Percentiles rank a stretch among this genome's conserved stretches.
Conservation (phyloP, 1,284 basidiomycete genomes). For the Rhodotorula glutinis region DNA sequence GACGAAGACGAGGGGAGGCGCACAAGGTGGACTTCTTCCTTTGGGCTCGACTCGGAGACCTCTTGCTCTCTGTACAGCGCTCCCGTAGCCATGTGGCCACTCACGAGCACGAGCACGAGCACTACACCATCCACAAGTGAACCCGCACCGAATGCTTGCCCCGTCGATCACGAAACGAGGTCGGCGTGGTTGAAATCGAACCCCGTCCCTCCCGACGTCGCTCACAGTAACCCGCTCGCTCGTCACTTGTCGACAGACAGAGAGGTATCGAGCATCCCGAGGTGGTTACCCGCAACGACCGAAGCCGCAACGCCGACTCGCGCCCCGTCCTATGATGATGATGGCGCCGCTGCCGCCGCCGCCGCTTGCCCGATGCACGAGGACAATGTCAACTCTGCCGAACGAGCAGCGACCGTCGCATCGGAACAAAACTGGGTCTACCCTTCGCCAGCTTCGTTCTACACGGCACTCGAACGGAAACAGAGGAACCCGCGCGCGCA, state of each 20-base stretch:
- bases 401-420: conserved; percentile 44
- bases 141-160: conserved; percentile 28
- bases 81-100: conserved; percentile 8
- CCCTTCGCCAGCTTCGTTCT: conserved; percentile 97
- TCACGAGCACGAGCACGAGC: not conserved
- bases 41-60: too few species aligned
- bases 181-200: conserved; percentile 48
- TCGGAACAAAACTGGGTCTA: conserved; percentile 84
- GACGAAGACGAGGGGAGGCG: not conserved
- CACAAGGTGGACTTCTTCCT: too few species aligned
- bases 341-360: conserved; percentile 2
- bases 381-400: conserved; percentile 13
- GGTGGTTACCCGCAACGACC: conserved; percentile 44
- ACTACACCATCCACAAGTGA: not conserved
- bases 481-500: conserved; percentile 68
- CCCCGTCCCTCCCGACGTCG: conserved; percentile 25
- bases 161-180: conserved; percentile 49
- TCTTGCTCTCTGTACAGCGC: not conserved
- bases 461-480: conserved; percentile 89
- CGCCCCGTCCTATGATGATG: conserved; percentile 15
- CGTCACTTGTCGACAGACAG: conserved; percentile 55
- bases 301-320: not conserved
- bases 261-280: conserved; percentile 84
- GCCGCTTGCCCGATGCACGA: conserved; percentile 21
- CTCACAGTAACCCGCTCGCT: conserved; percentile 52